phyloP scores from a whole-genome alignment of 169 alveolate genomes.

The Condylostoma magnum region DNA sequence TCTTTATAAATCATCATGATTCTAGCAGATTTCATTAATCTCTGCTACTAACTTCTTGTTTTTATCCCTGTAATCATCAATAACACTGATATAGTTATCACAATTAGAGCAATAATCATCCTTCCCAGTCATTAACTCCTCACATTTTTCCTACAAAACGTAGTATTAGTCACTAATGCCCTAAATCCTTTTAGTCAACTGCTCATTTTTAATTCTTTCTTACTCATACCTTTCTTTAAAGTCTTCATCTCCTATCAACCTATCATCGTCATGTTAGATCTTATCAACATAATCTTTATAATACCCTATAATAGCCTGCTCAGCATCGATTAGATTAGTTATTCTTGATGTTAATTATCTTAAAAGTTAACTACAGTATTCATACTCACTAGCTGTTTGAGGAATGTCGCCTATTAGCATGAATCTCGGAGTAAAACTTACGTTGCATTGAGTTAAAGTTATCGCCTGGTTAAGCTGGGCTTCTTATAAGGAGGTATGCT shows the following conservation, averaged over 20 bases:
- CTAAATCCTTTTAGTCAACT: background rate
- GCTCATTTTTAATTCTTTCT: background rate
- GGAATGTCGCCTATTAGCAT: background rate
- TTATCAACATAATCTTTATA: background rate
- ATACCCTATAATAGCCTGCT: background rate
- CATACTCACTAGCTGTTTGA: background rate
- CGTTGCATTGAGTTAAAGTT: background rate
- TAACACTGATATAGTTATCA: no score
- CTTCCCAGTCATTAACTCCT: background rate
- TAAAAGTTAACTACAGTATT: background rate
- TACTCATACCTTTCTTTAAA: background rate
- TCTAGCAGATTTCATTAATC: background rate
- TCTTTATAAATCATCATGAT: background rate
- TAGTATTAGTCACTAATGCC: background rate
- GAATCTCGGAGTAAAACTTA: conserved; percentile 19
- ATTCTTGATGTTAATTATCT: background rate
- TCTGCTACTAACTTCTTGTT: background rate
- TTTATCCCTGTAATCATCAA: background rate
- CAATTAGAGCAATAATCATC: no score
- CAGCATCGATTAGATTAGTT: background rate
- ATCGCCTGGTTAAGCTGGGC: background rate
- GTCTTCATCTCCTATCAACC: no score
- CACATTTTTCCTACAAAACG: background rate
- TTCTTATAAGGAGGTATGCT: conserved; percentile 10
- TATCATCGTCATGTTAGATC: background rate